phyloP scores from a whole-genome alignment of 2,329 filamentous ascomycete genomes.

The Clonostachys byssicola region DNA sequence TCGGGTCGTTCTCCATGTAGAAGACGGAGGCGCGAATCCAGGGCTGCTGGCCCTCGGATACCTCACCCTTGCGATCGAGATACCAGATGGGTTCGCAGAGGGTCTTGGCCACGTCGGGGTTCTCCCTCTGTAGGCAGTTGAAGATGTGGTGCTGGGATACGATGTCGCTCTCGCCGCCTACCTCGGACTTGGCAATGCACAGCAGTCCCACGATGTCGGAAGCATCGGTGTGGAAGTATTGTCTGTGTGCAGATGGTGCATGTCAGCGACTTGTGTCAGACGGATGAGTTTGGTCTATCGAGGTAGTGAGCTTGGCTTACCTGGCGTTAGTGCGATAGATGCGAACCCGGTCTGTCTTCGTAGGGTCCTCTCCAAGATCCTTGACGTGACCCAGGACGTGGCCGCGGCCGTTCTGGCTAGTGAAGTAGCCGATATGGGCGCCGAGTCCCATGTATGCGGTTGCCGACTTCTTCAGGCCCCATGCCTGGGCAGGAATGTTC shows the following conservation, averaged over 20 bases:
- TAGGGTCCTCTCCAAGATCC: constrained; percentile 77
- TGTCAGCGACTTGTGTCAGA: constrained; percentile 36
- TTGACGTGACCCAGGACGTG: constrained; percentile 89
- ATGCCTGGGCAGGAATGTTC: constrained; percentile 70
- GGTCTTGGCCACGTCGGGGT: constrained; percentile 75
- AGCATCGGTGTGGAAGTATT: constrained; percentile 65
- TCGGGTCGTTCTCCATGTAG: constrained; percentile 63
- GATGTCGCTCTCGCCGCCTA: constrained; percentile 80
- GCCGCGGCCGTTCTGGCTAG: constrained; percentile 79
- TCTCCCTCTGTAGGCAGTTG: constrained; percentile 70
- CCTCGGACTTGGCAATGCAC: constrained; percentile 70
- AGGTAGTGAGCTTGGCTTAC: neutral
- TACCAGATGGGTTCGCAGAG: constrained; percentile 82
- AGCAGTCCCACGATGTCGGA: constrained; percentile 79
- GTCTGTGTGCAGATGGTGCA: constrained; percentile 3
- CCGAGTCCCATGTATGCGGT: constrained; percentile 89
- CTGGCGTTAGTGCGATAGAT: constrained; percentile 82
- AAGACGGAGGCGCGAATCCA: constrained; percentile 71
- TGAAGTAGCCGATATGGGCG: constrained; percentile 82
- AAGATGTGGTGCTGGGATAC: constrained; percentile 75
- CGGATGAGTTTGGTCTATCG: constrained; percentile 19
- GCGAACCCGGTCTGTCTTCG: constrained; percentile 79
- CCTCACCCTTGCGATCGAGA: constrained; percentile 87
- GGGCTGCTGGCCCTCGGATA: constrained; percentile 66
- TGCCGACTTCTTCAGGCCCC: constrained; percentile 76